Base-by-base conservation (phyloP, 352 stramenopile genomes). In the Globisporangium parvum region DNA sequence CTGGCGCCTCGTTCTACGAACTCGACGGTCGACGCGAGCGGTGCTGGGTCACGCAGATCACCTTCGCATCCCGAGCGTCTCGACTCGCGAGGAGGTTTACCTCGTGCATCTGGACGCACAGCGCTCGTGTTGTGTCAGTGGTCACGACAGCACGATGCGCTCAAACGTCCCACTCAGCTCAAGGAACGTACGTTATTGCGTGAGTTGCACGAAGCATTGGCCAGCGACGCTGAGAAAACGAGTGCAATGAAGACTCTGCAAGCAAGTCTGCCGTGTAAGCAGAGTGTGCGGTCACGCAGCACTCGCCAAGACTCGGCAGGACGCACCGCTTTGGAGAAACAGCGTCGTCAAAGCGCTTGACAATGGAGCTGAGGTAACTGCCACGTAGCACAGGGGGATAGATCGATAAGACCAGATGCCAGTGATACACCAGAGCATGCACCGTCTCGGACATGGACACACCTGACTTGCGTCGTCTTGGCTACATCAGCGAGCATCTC, bases 401-500 rank as follows among this genome's bases (percentile, higher is more conserved):
- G 26, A 28, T 28, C 2, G 26, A 28, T 28, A 28, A 28, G 26
- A 28, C 5, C 37, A 42, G 37, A 17, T 12, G 4, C 14, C 37
- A 35, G 31, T 35, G 31, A 35, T 42, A 2, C 37, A n/a, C 2
- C 14, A 1, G 17, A 20, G 37, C 37, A n/a, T 20, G 37, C 44
- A 28, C 31, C 10, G 31, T 49, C 44, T 31, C n/a, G 0, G 14
- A n/a, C 44, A 31, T 28, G 10, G n/a, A 28, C n/a, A 18, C 44
- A 49, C 44, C n/a, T 49, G 5, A 49, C 44, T 15, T 17, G 44
- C 18, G 44, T 31, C n/a, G 44, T 49, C 44, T 23, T 2, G 3
- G 44, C 44, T n/a, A 49, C 44, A 26, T 49, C 44, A 18, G n/a
- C 44, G 44, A 49, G 44, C 18, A 49, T 24, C 18, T 49, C 44